Percentiles rank a stretch among this genome's conserved stretches.
phyloP scores from a whole-genome alignment of 148 eudicot genomes.

The Nyssa sinensis region DNA sequence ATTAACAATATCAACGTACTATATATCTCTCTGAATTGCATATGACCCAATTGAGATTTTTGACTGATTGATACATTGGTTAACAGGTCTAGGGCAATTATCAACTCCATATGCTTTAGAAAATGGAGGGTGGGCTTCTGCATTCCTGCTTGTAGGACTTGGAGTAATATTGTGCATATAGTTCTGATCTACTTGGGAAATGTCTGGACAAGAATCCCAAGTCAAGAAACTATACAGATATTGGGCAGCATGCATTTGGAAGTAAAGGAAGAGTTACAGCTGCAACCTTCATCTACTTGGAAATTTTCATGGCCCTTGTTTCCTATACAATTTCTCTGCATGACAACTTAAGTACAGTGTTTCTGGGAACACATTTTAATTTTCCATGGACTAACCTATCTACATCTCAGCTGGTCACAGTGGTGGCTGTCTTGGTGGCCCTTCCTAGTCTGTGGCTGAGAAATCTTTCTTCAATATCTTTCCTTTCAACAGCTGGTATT shows the following conservation, averaged over 20 bases:
- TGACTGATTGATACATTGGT: neutral
- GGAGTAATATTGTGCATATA: conserved; percentile 56
- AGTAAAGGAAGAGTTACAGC: conserved; percentile 50
- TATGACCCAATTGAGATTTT: neutral
- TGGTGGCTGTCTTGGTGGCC: conserved; percentile 60
- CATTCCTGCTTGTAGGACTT: conserved; percentile 56
- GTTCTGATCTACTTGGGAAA: conserved; percentile 71
- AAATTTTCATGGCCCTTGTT: conserved; percentile 76
- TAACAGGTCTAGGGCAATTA: conserved; percentile 71
- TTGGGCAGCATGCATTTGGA: conserved; percentile 67
- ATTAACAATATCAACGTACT: too few species aligned
- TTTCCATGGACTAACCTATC: conserved; percentile 26
- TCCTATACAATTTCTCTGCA: conserved; percentile 87
- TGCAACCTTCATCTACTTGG: conserved; percentile 53
- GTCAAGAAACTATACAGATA: conserved; percentile 60
- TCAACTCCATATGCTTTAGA: conserved; percentile 71
- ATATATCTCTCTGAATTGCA: too few species aligned
- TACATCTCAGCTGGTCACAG: conserved; percentile 57
- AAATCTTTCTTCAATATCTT: conserved; percentile 63
- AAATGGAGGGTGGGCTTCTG: conserved; percentile 70
- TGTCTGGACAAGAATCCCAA: conserved; percentile 54
- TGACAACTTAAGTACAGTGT: conserved; percentile 58
- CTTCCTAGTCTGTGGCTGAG: conserved; percentile 78
- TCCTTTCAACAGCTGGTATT: conserved; percentile 65
- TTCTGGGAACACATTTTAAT: conserved; percentile 30